phyloP scores from a whole-genome alignment of 768 basidiomycete species.

The Neoboletus subvelutipes region DNA sequence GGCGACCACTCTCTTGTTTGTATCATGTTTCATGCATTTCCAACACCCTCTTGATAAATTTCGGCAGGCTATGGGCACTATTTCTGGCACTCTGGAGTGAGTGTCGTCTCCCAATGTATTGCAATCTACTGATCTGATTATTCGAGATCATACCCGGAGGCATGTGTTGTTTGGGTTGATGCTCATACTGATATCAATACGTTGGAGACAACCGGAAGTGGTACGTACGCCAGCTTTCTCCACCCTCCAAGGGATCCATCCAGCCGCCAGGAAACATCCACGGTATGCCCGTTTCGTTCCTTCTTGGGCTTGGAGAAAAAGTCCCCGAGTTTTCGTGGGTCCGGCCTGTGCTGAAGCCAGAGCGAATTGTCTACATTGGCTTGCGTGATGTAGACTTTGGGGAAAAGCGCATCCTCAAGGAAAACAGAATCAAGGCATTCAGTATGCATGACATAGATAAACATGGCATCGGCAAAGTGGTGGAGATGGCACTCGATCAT shows the following conservation, averaged over 20 bases:
- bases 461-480: slow-evolving; percentile 90
- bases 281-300: slow-evolving; percentile 97
- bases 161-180: slow-evolving; percentile 94
- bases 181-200: slow-evolving; percentile 99
- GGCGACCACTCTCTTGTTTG: slow-evolving; percentile 93
- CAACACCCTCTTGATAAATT: slow-evolving; percentile 3
- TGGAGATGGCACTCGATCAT: slow-evolving; percentile 94
- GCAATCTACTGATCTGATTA: slow-evolving; percentile 3
- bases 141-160: slow-evolving; percentile 66
- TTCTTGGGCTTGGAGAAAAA: slow-evolving; percentile 50
- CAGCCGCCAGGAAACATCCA: slow-evolving; percentile 78
- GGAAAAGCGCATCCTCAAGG: slow-evolving; percentile 83
- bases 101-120: slow-evolving; percentile 13
- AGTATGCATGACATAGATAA: slow-evolving; percentile 89
- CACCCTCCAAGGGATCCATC: slow-evolving; percentile 1
- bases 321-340: slow-evolving; percentile 54
- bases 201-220: slow-evolving; percentile 71
- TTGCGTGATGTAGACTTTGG: slow-evolving; percentile 89
- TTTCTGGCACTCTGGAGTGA: slow-evolving; percentile 82
- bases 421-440: slow-evolving; percentile 81
- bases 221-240: slow-evolving; percentile 34
- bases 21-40: slow-evolving; percentile 14
- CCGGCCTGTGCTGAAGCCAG: slow-evolving; percentile 63
- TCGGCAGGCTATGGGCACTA: slow-evolving; percentile 83
- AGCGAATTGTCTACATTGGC: slow-evolving; percentile 93